Evolutionary conservation across 441 rosid genomes (phyloP).

Genomic region (Mallotus japonicus): DNA sequence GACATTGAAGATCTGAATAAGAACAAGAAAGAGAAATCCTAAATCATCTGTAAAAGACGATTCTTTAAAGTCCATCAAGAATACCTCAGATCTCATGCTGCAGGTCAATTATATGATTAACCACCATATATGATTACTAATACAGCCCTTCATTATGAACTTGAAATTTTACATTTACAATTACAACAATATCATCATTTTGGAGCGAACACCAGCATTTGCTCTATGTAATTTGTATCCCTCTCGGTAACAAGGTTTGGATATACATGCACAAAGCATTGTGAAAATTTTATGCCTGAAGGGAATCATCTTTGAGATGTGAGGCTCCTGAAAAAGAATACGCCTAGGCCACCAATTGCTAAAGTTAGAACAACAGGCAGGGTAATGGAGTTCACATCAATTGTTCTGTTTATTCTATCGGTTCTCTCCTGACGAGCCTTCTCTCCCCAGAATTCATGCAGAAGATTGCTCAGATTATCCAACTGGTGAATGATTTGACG

Average conservation of each 20-base stretch:
- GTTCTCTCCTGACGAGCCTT: conserved; percentile 55
- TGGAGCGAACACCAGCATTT: background rate
- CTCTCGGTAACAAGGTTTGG: background rate
- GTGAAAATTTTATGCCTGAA: background rate
- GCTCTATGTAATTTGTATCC: background rate
- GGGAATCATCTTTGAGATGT: conserved; percentile 38
- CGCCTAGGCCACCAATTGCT: conserved; percentile 62
- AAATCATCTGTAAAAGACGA: no score
- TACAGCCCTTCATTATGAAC: background rate
- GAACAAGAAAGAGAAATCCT: no score
- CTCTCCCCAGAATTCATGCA: conserved; percentile 64
- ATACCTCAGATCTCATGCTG: no score
- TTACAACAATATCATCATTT: background rate
- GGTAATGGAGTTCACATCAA: conserved; percentile 33
- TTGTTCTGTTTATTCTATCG: conserved; percentile 32
- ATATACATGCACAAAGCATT: background rate
- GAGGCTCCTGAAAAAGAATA: conserved; percentile 49
- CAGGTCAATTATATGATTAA: no score
- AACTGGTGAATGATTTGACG: conserved; percentile 88
- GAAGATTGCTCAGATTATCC: conserved; percentile 69
- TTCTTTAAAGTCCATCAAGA: no score
- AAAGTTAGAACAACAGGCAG: conserved; percentile 57
- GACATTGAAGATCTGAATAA: no score
- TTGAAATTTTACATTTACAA: background rate
- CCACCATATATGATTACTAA: background rate